Evolutionary conservation across 2,329 filamentous ascomycete genomes (phyloP).

Genomic region (Purpureocillium takamizusanense): DNA sequence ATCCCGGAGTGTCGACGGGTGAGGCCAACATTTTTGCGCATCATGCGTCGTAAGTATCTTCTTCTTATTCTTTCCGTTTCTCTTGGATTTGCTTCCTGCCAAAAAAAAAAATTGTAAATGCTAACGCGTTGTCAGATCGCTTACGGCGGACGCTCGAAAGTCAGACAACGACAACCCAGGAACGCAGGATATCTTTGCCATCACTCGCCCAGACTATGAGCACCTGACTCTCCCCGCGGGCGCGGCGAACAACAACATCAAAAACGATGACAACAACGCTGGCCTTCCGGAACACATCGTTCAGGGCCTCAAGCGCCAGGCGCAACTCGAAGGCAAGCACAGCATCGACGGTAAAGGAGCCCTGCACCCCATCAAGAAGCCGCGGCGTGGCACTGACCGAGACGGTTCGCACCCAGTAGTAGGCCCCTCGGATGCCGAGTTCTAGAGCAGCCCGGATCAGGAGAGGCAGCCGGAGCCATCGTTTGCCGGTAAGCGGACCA

Average conservation of each 20-base stretch:
- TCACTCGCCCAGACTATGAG: not conserved
- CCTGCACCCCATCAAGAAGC: not conserved
- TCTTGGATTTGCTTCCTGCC: no score
- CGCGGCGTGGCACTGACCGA: not conserved
- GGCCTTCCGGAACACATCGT: not conserved
- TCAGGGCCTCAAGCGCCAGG: not conserved
- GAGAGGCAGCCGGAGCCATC: no score
- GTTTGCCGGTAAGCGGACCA: no score
- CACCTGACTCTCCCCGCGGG: not conserved
- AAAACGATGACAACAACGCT: no score
- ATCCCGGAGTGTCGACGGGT: not conserved
- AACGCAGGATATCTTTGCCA: not conserved
- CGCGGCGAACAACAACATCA: no score
- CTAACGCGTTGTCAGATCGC: not conserved
- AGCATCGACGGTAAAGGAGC: not conserved
- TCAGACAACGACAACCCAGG: not conserved
- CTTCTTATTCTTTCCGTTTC: no score
- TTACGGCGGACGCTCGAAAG: no score
- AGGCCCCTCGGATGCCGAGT: not conserved
- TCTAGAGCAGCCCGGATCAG: not conserved
- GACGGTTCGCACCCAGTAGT: not conserved
- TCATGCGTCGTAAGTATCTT: not conserved
- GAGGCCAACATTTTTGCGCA: not conserved
- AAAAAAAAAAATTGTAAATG: no score
- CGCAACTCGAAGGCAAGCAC: not conserved